Evolutionary conservation across 345 rosid species (phyloP).

Genomic region (Populus deltoides): DNA sequence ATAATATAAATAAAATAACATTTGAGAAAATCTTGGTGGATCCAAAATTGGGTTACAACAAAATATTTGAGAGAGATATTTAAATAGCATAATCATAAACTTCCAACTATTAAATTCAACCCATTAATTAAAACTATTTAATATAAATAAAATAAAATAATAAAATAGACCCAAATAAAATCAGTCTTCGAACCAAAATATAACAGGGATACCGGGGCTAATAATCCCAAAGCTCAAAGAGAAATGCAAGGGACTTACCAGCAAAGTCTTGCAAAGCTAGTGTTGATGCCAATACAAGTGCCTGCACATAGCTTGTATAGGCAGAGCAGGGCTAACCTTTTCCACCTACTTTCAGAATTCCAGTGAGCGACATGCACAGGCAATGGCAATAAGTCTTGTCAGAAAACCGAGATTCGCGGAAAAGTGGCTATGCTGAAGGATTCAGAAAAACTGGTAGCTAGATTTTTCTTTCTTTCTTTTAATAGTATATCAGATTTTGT

Average conservation of each 20-base stretch:
- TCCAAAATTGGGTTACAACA: too few species aligned
- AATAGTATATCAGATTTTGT: constrained; percentile 1
- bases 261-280: neutral
- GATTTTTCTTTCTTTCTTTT: neutral
- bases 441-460: constrained; percentile 1
- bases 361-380: neutral
- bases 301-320: constrained; percentile 5
- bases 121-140: too few species aligned
- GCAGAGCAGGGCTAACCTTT: neutral
- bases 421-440: neutral
- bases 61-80: too few species aligned
- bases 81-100: too few species aligned
- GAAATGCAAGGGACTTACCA: constrained; percentile 8
- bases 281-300: neutral
- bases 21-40: too few species aligned
- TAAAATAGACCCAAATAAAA: too few species aligned
- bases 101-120: too few species aligned
- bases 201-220: too few species aligned
- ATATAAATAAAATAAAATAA: too few species aligned
- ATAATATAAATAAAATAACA: too few species aligned
- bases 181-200: too few species aligned
- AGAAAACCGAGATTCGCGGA: neutral
- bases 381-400: neutral
- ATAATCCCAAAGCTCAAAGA: neutral
- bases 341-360: neutral